phyloP scores from a whole-genome alignment of 208 protist species.

The Leishmania martiniquensis region DNA sequence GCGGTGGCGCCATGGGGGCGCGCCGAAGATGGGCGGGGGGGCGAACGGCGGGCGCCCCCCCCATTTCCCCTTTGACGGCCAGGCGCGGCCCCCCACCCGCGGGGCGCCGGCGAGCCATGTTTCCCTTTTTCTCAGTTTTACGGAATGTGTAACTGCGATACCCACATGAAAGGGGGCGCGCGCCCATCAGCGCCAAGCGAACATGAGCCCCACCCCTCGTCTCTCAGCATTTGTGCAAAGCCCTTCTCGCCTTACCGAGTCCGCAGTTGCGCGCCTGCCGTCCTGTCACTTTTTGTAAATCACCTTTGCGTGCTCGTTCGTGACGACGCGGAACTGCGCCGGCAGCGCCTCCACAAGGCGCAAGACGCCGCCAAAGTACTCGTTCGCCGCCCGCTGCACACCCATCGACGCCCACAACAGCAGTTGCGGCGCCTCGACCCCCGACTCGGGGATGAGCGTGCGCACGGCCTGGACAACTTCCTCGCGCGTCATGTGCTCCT shows the following conservation, averaged over 20 bases:
- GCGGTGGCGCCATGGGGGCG: too few species aligned
- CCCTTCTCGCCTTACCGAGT: not conserved
- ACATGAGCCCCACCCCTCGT: not conserved
- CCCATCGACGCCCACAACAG: slow-evolving; percentile 74
- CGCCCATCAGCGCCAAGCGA: not conserved
- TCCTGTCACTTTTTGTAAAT: slow-evolving; percentile 30
- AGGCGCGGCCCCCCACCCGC: too few species aligned
- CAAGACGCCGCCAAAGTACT: slow-evolving; percentile 66
- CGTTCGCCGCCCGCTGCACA: slow-evolving; percentile 71
- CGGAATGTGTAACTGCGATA: not conserved
- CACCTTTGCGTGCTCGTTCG: slow-evolving; percentile 49
- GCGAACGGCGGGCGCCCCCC: too few species aligned
- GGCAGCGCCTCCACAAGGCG: slow-evolving; percentile 60
- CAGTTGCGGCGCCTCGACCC: slow-evolving; percentile 69
- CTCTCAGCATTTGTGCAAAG: not conserved
- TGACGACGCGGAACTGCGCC: slow-evolving; percentile 59
- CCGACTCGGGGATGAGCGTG: slow-evolving; percentile 56
- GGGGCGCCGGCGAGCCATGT: too few species aligned
- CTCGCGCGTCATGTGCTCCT: slow-evolving; percentile 37
- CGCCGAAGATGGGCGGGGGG: too few species aligned
- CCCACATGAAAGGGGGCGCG: not conserved
- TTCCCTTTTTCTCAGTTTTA: not conserved
- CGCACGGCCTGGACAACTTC: slow-evolving; percentile 50
- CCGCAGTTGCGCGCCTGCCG: not conserved
- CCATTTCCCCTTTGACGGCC: too few species aligned